A percentile compares a stretch with the other conserved stretches of the same genome.
These are phyloP conservation scores for Xylaria sp. DNA, from an alignment of 495 filamentous ascomycete species.

Conservation along the genomic window DNA sequence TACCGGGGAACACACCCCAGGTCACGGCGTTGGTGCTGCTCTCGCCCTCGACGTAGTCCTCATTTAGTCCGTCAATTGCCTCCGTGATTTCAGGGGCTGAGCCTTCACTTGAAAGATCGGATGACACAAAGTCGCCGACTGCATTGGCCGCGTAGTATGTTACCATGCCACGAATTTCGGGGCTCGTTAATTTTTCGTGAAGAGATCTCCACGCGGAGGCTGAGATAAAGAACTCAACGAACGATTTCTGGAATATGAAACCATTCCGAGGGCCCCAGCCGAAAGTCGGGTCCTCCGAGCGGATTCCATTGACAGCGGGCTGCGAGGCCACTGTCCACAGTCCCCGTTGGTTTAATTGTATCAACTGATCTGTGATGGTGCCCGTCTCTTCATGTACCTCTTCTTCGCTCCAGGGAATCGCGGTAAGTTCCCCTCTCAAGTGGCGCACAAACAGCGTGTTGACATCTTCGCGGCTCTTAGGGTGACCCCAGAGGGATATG, in stretches of 20 bases:
- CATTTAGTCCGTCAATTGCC: not conserved
- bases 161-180: constrained; percentile 66
- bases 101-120: constrained; percentile 49
- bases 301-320: constrained; percentile 86
- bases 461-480: constrained; percentile 71
- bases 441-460: constrained; percentile 79
- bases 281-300: constrained; percentile 77
- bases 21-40: constrained; percentile 86
- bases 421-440: constrained; percentile 73
- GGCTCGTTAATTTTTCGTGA: constrained; percentile 62
- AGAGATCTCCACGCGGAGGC: constrained; percentile 71
- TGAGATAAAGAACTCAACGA: constrained; percentile 94
- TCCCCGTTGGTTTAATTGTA: constrained; percentile 77
- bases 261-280: constrained; percentile 94
- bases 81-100: constrained; percentile 34
- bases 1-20: constrained; percentile 94
- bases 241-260: constrained; percentile 97
- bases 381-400: constrained; percentile 84
- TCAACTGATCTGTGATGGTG: constrained; percentile 74
- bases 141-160: constrained; percentile 86
- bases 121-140: constrained; percentile 73
- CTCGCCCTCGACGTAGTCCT: constrained; percentile 36
- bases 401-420: constrained; percentile 93
- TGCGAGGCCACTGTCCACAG: constrained; percentile 99
- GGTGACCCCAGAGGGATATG: constrained; percentile 81